Conservation (phyloP, 306 rosid species). For the Alnus rubra region DNA sequence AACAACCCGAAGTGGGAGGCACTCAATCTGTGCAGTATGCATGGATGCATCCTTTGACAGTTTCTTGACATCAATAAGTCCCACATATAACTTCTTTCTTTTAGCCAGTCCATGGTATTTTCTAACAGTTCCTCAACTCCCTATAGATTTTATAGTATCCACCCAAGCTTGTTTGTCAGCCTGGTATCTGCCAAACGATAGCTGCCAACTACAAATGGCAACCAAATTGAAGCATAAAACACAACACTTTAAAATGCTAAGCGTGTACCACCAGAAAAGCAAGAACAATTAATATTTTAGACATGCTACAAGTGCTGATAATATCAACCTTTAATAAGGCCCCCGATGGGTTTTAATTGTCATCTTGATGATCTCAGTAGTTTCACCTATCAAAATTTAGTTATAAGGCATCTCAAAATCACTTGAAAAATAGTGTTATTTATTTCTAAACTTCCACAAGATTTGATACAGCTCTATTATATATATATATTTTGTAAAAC, state of each 20-base stretch:
- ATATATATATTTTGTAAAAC: not conserved
- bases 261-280: not conserved
- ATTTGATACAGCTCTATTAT: not conserved
- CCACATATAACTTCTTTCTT: constrained; percentile 61
- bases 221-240: constrained; percentile 4
- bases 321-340: not conserved
- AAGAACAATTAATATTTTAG: not conserved
- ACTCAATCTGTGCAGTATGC: constrained; percentile 92
- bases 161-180: constrained; percentile 92
- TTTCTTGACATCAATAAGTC: constrained; percentile 79
- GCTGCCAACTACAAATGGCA: constrained; percentile 51
- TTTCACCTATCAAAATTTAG: constrained; percentile 10
- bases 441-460: not conserved
- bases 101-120: constrained; percentile 34
- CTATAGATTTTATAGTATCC: no score
- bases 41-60: constrained; percentile 62
- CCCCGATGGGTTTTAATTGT: not conserved
- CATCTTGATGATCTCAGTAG: not conserved
- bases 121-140: constrained; percentile 13
- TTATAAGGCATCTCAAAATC: not conserved
- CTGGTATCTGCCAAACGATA: constrained; percentile 74
- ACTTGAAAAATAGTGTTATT: not conserved
- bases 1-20: constrained; percentile 85
- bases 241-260: constrained; percentile 2
- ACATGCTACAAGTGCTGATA: not conserved